Base-by-base conservation (phyloP, 75 land plant genomes). In the Larix kaempferi region DNA sequence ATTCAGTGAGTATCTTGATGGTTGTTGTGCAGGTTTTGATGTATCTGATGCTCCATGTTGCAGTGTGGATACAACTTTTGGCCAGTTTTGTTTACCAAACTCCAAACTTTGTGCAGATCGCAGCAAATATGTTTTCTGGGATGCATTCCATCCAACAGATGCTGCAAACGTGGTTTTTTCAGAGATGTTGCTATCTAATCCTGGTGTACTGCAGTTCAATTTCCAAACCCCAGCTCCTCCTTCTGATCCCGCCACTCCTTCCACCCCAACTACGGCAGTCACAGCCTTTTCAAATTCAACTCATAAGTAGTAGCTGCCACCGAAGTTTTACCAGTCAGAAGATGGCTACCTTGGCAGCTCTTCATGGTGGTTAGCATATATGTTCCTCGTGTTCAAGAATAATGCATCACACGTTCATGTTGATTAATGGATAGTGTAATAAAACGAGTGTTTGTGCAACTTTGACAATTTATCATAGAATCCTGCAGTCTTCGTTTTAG, bases 91-190 rank as follows among this genome's bases (percentile, higher is more conserved):
- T 80, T 65, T 82, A 0, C 92, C 97, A 2, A 59, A 76, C 25
- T 91, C 92, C 0, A 69, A 78, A 12, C 55, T 86, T 74, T 96
- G 99, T 79, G 33, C 74, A 27, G 87, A 96, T 35, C 79, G 99
- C 25, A 88, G 84, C 82, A 81, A 83, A 73, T 89, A 87, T 78
- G 81, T 96, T 78, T 96, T 96, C 64, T 96, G 99, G 99, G 99
- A 96, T 74, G 91, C 96, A 58, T 96, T 94, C 80, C 99, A 94
- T 62, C 97, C 99, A 55, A 77, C 93, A 0, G 98, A 96, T 39
- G 77, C 75, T 57, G 99, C 95, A 19, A 94, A 94, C 49, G 77
- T 87, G 77, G 58, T 96, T 8, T 82, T 96, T 59, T 95, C 90
- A 1, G 85, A 80, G 6, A 87, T 83, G 67, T 73, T 94, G 63